phyloP scores from a whole-genome alignment of 2,329 filamentous ascomycete species.

The Acrodontium crateriforme region DNA sequence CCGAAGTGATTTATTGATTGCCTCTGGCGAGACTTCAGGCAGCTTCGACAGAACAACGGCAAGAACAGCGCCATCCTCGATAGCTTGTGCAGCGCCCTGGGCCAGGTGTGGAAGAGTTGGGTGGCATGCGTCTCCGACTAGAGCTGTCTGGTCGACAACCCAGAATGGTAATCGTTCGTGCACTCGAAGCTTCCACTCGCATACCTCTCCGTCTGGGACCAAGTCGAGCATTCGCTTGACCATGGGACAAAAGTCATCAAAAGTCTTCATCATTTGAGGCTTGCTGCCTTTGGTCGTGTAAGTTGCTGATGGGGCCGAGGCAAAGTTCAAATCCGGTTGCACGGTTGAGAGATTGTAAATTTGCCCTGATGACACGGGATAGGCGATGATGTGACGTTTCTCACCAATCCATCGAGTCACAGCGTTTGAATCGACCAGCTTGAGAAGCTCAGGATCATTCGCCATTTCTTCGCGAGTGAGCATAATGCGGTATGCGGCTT shows the following conservation, averaged over 20 bases:
- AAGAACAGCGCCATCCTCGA: conserved; percentile 48
- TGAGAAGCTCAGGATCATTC: conserved; percentile 51
- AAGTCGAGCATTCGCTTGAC: conserved; percentile 47
- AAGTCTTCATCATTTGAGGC: conserved; percentile 45
- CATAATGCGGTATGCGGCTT: conserved; percentile 71
- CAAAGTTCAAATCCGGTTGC: conserved; percentile 47
- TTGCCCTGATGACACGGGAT: conserved; percentile 53
- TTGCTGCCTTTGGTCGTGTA: conserved; percentile 52
- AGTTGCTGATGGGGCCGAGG: conserved; percentile 42
- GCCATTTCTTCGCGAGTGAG: conserved; percentile 53
- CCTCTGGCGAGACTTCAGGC: conserved; percentile 31
- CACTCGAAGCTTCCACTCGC: conserved; percentile 52
- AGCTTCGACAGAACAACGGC: conserved; percentile 37
- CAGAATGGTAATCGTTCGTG: conserved; percentile 50
- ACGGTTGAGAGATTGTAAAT: conserved; percentile 54
- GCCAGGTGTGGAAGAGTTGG: conserved; percentile 50
- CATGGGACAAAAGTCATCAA: conserved; percentile 46
- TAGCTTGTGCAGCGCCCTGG: conserved; percentile 51
- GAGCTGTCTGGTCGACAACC: conserved; percentile 39
- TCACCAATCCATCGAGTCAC: conserved; percentile 66
- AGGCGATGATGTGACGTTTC: conserved; percentile 63
- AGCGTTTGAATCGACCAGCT: conserved; percentile 51
- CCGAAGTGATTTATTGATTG: conserved; percentile 39
- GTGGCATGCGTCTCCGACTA: conserved; percentile 48
- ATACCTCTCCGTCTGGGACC: conserved; percentile 50